Base-by-base conservation (phyloP, 805 yeast genomes). In the Candida peoriensis region DNA sequence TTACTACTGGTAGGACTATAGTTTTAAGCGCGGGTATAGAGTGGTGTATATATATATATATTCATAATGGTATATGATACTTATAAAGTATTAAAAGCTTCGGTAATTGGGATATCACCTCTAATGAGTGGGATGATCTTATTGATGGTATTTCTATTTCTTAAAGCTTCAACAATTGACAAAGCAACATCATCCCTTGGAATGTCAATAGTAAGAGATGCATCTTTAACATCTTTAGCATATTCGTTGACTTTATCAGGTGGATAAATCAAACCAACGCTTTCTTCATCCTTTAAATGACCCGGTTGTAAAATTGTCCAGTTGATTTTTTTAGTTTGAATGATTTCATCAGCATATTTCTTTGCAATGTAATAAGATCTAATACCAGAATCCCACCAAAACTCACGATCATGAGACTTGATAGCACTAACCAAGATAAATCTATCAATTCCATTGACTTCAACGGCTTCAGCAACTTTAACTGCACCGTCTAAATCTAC, bases 401-500 rank as follows among this genome's bases (percentile, higher is more conserved):
- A 58, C 5, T 60, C 67, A 22, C 81, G 63, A 35, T 70, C 64
- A n/a, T 66, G 68, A 2, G 82, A 73, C 38, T 68, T 66, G 19
- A 74, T 48, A 2, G 81, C 82, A 52, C 81, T 74, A 5, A 78
- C 70, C 33, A 77, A 51, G 15, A 78, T 46, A 41, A 68, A 70
- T 41, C 81, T 61, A 32, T 61, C 52, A 20, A 72, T 63, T 1
- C 58, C 55, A 13, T 66, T 70, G 28, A 47, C 39, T 28, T 66
- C 67, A 8, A 76, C 61, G 1, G 79, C 82, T 47, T 77, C 81
- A 37, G 71, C 62, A 2, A 70, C 64, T 48, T 74, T 73, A 21
- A 74, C 72, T 8, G 78, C 76, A 4, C 78, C 79, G 48, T 78
- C 83, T 39, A 76, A 58, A 46, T 78, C 85, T n/a, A 78, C 72